Percentiles rank a stretch among this genome's conserved stretches.
Evolutionary conservation across 2,329 filamentous ascomycete species (phyloP).

Genomic region (Verticillium longisporum): DNA sequence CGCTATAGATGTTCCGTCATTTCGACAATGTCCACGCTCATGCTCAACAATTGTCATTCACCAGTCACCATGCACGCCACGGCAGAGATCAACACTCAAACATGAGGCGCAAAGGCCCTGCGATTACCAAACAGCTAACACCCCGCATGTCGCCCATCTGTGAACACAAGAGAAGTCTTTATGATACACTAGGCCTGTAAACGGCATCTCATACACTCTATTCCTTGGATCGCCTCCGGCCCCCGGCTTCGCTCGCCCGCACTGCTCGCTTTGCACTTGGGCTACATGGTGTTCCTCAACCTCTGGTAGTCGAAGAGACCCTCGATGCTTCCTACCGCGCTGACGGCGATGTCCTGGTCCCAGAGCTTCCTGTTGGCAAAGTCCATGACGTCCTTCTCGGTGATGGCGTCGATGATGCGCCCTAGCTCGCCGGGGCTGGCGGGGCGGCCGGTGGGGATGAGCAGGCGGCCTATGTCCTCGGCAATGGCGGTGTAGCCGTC

Average conservation of each 20-base stretch:
- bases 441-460: constrained; percentile 92
- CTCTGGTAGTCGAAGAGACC: constrained; percentile 73
- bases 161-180: constrained; percentile 31
- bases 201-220: constrained; percentile 52
- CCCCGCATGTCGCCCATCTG: neutral
- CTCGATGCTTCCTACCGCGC: constrained; percentile 89
- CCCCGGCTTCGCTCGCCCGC: constrained; percentile 2
- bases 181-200: constrained; percentile 48
- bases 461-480: constrained; percentile 97
- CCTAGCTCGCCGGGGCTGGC: constrained; percentile 92
- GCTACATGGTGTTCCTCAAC: constrained; percentile 79
- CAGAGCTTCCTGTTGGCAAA: constrained; percentile 93
- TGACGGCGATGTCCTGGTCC: constrained; percentile 95
- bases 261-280: constrained; percentile 51
- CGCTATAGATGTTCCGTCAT: neutral
- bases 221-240: constrained; percentile 23
- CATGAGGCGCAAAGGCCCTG: neutral
- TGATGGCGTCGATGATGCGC: constrained; percentile 79
- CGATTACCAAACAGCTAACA: neutral
- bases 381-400: constrained; percentile 93
- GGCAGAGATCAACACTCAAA: neutral
- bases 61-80: neutral
- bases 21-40: neutral
- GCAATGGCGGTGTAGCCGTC: constrained; percentile 96
- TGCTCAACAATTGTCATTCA: too few species aligned